Evolutionary conservation across 257 asterid genomes (phyloP).

Genomic region (Penstemon davidsonii): DNA sequence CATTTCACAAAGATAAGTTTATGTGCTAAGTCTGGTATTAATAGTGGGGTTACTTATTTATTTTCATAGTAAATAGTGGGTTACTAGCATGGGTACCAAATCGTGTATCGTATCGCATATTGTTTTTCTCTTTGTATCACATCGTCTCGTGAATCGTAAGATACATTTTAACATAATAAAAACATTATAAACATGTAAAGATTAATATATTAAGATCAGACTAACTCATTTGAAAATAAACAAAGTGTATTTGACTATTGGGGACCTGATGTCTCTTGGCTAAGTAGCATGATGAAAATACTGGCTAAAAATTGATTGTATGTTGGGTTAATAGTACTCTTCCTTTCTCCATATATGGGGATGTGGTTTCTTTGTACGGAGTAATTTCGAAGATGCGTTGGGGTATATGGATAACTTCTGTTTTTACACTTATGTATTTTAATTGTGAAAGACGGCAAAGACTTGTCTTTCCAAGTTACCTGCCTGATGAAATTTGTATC

Average conservation of each 20-base stretch:
- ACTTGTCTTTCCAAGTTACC: too few species aligned
- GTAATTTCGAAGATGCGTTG: neutral
- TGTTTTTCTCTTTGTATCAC: too few species aligned
- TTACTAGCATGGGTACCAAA: too few species aligned
- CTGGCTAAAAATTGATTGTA: neutral
- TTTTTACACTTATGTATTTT: neutral
- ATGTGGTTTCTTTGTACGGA: too few species aligned
- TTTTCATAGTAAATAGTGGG: too few species aligned
- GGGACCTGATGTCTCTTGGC: neutral
- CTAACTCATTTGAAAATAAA: too few species aligned
- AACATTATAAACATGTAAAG: too few species aligned
- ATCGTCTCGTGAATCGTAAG: too few species aligned
- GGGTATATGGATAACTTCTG: neutral
- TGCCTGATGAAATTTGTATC: neutral
- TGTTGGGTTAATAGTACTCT: neutral
- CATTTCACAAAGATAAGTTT: neutral
- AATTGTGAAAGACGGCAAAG: neutral
- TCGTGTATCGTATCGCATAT: too few species aligned
- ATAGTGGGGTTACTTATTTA: neutral
- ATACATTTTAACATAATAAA: too few species aligned
- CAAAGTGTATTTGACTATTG: too few species aligned
- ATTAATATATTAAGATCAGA: too few species aligned
- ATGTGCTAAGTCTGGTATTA: slow-evolving; percentile 21
- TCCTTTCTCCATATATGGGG: neutral
- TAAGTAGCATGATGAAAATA: neutral